phyloP scores from a whole-genome alignment of 2,329 filamentous ascomycete species.

The Penicillium sclerotigenum region DNA sequence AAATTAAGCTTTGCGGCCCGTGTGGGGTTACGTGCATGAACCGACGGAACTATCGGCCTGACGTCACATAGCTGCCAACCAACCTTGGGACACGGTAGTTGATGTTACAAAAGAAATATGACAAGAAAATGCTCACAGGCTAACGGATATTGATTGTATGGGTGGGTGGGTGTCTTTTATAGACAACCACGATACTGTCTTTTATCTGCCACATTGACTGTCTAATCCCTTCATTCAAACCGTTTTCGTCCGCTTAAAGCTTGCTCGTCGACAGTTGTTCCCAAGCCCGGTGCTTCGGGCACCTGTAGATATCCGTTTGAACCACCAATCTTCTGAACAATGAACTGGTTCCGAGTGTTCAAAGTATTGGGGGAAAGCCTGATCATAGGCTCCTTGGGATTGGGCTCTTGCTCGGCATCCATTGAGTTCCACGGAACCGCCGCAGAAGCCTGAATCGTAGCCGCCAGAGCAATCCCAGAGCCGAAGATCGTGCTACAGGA shows the following conservation, averaged over 20 bases:
- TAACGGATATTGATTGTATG: no score
- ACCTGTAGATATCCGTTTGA: not conserved
- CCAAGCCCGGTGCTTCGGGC: not conserved
- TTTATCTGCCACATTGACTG: no score
- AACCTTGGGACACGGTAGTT: no score
- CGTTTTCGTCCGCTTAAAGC: not conserved
- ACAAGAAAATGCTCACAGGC: no score
- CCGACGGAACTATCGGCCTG: not conserved
- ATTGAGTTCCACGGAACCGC: not conserved
- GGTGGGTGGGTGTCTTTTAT: no score
- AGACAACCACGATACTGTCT: no score
- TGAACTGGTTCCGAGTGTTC: not conserved
- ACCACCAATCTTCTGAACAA: not conserved
- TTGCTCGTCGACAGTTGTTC: not conserved
- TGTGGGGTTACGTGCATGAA: not conserved
- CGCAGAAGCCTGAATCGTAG: not conserved
- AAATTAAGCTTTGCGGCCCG: constrained; percentile 9
- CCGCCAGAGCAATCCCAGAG: not conserved
- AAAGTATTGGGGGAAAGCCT: not conserved
- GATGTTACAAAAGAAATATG: no score
- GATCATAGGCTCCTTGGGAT: not conserved
- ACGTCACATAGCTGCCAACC: no score
- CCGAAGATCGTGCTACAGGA: not conserved
- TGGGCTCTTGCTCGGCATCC: not conserved
- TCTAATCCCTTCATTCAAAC: not conserved